Percentiles rank a stretch among this genome's conserved stretches.
phyloP scores from a whole-genome alignment of 106 monocot species.

The Dendrobium chrysotoxum region DNA sequence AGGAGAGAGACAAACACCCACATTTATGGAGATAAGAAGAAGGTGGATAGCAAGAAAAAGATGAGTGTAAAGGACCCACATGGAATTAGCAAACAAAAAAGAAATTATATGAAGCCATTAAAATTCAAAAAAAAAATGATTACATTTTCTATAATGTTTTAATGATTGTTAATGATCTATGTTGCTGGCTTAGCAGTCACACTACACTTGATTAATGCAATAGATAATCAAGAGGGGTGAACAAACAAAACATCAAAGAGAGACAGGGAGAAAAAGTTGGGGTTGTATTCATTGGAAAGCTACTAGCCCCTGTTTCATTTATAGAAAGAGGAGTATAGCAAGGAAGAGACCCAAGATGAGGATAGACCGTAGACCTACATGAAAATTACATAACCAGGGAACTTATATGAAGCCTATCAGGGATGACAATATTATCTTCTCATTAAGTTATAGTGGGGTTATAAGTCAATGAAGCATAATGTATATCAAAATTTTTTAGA shows the following conservation, averaged over 20 bases:
- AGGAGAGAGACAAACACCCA: too few species aligned
- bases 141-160: not conserved
- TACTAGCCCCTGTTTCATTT: too few species aligned
- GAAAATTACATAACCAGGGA: not conserved
- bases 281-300: too few species aligned
- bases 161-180: not conserved
- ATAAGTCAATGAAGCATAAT: not conserved
- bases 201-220: not conserved
- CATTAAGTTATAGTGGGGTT: not conserved
- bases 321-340: too few species aligned
- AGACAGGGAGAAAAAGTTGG: not conserved
- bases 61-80: too few species aligned
- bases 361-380: not conserved
- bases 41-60: too few species aligned
- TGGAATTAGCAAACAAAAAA: too few species aligned
- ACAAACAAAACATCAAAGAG: not conserved
- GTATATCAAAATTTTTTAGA: not conserved
- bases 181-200: not conserved
- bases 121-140: not conserved
- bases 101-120: too few species aligned
- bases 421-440: not conserved
- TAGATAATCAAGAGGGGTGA: not conserved
- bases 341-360: too few species aligned
- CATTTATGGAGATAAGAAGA: too few species aligned
- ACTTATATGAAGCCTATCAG: not conserved